phyloP scores from a whole-genome alignment of 352 stramenopile species.

The Globisporangium solare region DNA sequence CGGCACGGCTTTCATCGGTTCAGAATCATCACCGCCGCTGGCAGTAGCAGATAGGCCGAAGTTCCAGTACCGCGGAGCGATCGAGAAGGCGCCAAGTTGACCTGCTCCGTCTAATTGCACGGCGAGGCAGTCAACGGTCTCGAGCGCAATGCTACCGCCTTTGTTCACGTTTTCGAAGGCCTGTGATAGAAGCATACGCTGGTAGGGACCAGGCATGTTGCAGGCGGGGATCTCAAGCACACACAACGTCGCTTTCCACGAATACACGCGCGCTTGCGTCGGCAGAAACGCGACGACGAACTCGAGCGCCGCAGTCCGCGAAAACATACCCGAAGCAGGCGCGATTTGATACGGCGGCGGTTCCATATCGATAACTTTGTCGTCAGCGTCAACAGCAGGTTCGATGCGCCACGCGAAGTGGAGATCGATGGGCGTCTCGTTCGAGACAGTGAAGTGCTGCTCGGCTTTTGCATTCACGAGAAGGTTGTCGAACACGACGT shows the following conservation, averaged over 20 bases:
- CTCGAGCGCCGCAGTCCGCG: constrained; percentile 24
- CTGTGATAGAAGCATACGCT: constrained; percentile 30
- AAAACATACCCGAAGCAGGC: constrained; percentile 37
- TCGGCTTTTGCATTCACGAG: constrained; percentile 23
- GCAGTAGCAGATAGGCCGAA: neutral
- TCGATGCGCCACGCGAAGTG: constrained; percentile 50
- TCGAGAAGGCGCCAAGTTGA: constrained; percentile 10
- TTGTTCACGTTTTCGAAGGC: constrained; percentile 21
- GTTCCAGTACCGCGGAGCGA: constrained; percentile 12
- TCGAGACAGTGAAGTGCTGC: constrained; percentile 49
- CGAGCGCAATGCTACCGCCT: constrained; percentile 3
- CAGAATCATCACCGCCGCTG: neutral
- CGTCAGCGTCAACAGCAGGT: neutral
- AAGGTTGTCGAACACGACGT: constrained; percentile 45
- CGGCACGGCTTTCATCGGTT: neutral
- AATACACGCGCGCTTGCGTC: constrained; percentile 12
- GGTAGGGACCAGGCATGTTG: constrained; percentile 42
- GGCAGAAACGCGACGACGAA: constrained; percentile 52
- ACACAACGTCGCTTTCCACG: constrained; percentile 34
- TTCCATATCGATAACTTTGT: no score
- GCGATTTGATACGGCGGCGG: constrained; percentile 33
- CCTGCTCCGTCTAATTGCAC: constrained; percentile 11
- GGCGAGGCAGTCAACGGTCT: constrained; percentile 5
- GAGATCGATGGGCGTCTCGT: constrained; percentile 65
- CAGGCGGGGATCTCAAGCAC: constrained; percentile 45